These are phyloP conservation scores for Exutisphaerella laricina DNA, from an alignment of 2,329 filamentous ascomycete species.

Conservation along the genomic window DNA sequence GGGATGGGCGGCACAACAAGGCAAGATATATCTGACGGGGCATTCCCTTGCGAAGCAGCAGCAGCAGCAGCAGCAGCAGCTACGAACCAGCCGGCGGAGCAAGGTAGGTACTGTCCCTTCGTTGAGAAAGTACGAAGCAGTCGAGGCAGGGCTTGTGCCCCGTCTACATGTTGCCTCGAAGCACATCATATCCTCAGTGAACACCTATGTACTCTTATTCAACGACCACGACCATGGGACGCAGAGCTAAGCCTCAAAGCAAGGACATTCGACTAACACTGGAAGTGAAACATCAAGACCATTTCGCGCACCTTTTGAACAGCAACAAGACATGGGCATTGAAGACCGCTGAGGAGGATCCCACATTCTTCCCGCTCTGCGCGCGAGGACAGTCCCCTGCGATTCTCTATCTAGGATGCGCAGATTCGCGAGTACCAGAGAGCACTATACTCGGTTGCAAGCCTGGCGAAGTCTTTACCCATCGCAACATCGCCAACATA, in stretches of 20 bases:
- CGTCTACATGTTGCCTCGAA: not conserved
- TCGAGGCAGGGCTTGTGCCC: not conserved
- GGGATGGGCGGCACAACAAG: not conserved
- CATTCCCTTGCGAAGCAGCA: not conserved
- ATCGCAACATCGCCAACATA: slow-evolving; percentile 88
- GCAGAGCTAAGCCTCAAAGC: not conserved
- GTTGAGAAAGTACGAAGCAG: not conserved
- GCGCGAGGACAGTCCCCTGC: slow-evolving; percentile 61
- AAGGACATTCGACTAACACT: not conserved
- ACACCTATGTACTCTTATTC: too few species aligned
- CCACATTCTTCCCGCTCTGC: slow-evolving; percentile 64
- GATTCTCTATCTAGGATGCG: slow-evolving; percentile 80
- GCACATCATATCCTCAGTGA: not conserved
- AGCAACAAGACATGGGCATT: slow-evolving; percentile 67
- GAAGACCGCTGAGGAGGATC: slow-evolving; percentile 59
- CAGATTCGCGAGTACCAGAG: slow-evolving; percentile 78
- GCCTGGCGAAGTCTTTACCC: slow-evolving; percentile 80
- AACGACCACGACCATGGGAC: not conserved
- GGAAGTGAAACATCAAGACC: slow-evolving; percentile 9
- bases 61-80: not conserved
- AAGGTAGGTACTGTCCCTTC: not conserved
- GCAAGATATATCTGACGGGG: not conserved
- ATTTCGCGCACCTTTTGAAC: slow-evolving; percentile 50
- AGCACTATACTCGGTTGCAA: slow-evolving; percentile 72
- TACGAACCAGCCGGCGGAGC: not conserved